phyloP scores from a whole-genome alignment of 371 early-diverging fungal genomes.

The Nematocida sp. region DNA sequence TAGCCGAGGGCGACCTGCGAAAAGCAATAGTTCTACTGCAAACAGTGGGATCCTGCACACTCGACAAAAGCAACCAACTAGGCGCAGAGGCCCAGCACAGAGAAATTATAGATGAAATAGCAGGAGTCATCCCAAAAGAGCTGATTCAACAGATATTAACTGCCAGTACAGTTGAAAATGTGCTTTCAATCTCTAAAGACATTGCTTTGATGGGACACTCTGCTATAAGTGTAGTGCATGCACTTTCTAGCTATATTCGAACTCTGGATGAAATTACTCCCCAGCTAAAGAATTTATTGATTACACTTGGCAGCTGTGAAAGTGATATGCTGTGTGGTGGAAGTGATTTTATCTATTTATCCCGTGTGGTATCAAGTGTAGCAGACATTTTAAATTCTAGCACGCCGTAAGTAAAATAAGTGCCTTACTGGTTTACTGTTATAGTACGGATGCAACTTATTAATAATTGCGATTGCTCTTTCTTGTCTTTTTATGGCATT shows the following conservation, averaged over 20 bases:
- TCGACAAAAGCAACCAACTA: not conserved
- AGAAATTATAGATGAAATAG: constrained; percentile 59
- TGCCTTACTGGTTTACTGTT: no score
- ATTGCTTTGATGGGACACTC: constrained; percentile 64
- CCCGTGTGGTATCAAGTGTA: not conserved
- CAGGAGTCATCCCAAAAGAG: constrained; percentile 62
- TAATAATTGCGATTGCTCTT: no score
- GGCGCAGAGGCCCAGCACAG: not conserved
- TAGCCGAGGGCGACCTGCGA: constrained; percentile 67
- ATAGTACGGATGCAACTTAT: no score
- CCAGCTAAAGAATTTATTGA: not conserved
- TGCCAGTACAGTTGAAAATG: constrained; percentile 16
- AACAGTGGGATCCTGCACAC: constrained; percentile 54
- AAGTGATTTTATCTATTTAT: constrained; percentile 13
- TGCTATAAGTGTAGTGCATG: constrained; percentile 60
- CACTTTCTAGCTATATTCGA: constrained; percentile 38
- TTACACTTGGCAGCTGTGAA: constrained; percentile 16
- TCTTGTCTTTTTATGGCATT: no score
- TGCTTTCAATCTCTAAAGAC: constrained; percentile 36
- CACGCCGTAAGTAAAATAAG: not conserved
- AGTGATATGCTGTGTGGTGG: constrained; percentile 31
- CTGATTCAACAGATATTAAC: constrained; percentile 54
- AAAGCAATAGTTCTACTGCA: constrained; percentile 68
- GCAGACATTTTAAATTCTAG: not conserved
- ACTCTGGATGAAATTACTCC: not conserved